Evolutionary conservation across 2,329 filamentous ascomycete genomes (phyloP).

Genomic region (Rutstroemia sydowiana): DNA sequence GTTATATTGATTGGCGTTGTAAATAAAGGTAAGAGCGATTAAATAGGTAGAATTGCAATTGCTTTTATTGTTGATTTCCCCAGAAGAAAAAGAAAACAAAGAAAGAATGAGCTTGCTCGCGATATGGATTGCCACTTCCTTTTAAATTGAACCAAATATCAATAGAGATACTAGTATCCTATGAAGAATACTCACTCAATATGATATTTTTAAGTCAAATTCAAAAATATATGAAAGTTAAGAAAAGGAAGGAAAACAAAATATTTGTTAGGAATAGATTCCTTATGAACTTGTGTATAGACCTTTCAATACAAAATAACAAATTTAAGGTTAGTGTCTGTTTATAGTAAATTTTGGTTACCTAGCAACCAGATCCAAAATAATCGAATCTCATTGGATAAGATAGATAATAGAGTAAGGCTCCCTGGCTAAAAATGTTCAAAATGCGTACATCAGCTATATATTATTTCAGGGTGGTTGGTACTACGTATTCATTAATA

Average conservation of each 20-base stretch:
- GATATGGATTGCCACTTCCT: too few species aligned
- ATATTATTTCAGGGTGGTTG: too few species aligned
- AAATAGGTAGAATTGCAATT: neutral
- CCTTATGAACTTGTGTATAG: constrained; percentile 5
- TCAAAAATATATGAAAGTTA: too few species aligned
- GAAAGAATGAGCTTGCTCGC: too few species aligned
- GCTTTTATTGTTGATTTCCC: neutral
- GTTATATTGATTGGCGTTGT: neutral
- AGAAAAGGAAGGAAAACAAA: too few species aligned
- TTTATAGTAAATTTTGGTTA: constrained; percentile 7
- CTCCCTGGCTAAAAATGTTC: too few species aligned
- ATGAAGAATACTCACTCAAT: too few species aligned
- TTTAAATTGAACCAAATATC: neutral
- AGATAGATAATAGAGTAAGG: neutral
- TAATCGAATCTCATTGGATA: neutral
- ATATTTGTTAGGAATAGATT: neutral
- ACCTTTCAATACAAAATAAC: constrained; percentile 1
- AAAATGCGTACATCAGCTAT: too few species aligned
- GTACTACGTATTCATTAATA: too few species aligned
- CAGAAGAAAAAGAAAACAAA: neutral
- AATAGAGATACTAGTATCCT: too few species aligned
- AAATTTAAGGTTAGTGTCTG: constrained; percentile 9
- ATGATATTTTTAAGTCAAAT: too few species aligned
- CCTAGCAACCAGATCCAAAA: constrained; percentile 2
- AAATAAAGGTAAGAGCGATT: neutral